Evolutionary conservation across 164 flowering plant genomes (phyloP), one percentile per base, ranked within the genome.

Genomic region (Vitis rupestris): DNA sequence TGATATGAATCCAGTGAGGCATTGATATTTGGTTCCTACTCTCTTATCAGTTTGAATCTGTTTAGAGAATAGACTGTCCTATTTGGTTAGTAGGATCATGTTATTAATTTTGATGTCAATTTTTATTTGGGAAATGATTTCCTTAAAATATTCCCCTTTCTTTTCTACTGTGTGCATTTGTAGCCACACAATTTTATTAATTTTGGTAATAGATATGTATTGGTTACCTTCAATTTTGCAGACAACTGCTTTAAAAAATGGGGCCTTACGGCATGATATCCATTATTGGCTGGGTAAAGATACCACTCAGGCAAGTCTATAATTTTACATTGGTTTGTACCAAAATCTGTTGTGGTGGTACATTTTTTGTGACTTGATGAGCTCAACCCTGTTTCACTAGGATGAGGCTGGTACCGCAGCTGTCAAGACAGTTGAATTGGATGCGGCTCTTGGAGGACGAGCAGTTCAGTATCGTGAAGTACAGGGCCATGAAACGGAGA

Each of bases 221-320:
- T 66, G 30, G 12, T 29, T 23, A 30, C 31, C 57, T 59, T 73
- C 63, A 48, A 65, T 64, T 75, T 27, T 80, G 76, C 87, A 96
- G 99, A 96, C 99, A 53, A 92, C 90, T 70, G 88, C 96, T 49
- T 74, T 81, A 68, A 96, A 93, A 82, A 85, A 82, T 84, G 99
- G 99, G 63, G 86, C 94, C 70, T 75, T 96, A 64, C 95, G 92
- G 47, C 87, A 93, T 78, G 99, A 96, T 74, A 86, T 96, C 64
- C 98, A 96, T 76, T 96, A 96, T 76, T 96, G 99, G 99, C 85
- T 92, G n/a, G 99, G 99, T 47, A 93, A 88, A 81, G 96, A 93
- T 76, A 89, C 98, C 12, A 80, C 82, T 73, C 97, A 93, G 92
- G 99, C 87, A 65, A 75, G 80, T 55, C 9, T 65, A 44, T 10